A percentile compares a stretch with the other conserved stretches of the same genome.
Evolutionary conservation across 805 yeast genomes (phyloP).

Genomic region (Candida hispaniensis): DNA sequence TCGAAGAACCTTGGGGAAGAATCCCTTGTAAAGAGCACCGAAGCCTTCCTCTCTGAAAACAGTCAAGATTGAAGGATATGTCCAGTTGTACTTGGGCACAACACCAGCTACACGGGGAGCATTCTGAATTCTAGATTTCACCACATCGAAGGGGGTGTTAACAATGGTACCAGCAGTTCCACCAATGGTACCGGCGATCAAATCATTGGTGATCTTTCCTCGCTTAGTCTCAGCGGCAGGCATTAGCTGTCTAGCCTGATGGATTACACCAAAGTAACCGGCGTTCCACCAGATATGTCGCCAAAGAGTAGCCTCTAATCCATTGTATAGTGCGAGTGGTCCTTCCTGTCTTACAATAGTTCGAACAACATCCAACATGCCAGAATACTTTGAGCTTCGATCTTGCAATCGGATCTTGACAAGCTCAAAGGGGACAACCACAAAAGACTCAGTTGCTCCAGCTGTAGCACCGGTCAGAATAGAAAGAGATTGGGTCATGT

Average conservation of each 20-base stretch:
- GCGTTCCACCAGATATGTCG: slow-evolving; percentile 97
- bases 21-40: slow-evolving; percentile 85
- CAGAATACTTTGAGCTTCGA: slow-evolving; percentile 65
- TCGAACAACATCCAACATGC: slow-evolving; percentile 72
- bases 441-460: slow-evolving; percentile 93
- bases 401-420: slow-evolving; percentile 94
- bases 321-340: slow-evolving; percentile 74
- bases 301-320: slow-evolving; percentile 94
- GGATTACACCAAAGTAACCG: slow-evolving; percentile 92
- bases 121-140: slow-evolving; percentile 89
- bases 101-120: slow-evolving; percentile 58
- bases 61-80: slow-evolving; percentile 62
- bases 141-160: slow-evolving; percentile 94
- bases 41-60: slow-evolving; percentile 89
- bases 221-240: slow-evolving; percentile 65
- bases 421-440: slow-evolving; percentile 95
- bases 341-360: slow-evolving; percentile 70
- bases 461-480: slow-evolving; percentile 95
- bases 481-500: slow-evolving; percentile 73
- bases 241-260: slow-evolving; percentile 68
- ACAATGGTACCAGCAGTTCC: slow-evolving; percentile 93
- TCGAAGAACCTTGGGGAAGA: slow-evolving; percentile 92
- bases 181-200: slow-evolving; percentile 89
- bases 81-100: slow-evolving; percentile 83
- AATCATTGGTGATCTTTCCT: slow-evolving; percentile 74